A percentile compares a stretch with the other conserved stretches of the same genome.
Evolutionary conservation across 2,329 filamentous ascomycete genomes (phyloP).

Genomic region (Phialemoniopsis sp.): DNA sequence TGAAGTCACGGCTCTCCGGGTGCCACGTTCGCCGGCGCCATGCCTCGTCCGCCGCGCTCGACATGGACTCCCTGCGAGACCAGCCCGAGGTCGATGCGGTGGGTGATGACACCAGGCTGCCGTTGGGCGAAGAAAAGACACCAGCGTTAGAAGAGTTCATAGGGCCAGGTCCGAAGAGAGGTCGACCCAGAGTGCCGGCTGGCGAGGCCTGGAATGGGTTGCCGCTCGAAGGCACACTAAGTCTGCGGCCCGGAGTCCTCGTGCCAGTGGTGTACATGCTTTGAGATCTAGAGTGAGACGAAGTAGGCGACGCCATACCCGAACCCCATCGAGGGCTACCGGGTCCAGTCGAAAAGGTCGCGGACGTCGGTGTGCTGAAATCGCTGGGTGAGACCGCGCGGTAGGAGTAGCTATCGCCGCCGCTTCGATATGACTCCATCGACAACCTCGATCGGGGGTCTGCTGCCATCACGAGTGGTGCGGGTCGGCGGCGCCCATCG

Average conservation of each 20-base stretch:
- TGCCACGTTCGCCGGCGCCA: conserved; percentile 89
- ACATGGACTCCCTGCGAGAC: conserved; percentile 61
- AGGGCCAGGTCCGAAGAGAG: conserved; percentile 49
- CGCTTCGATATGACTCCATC: conserved; percentile 64
- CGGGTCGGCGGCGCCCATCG: conserved; percentile 68
- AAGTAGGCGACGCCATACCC: conserved; percentile 66
- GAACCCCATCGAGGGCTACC: conserved; percentile 74
- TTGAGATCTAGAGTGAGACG: conserved; percentile 63
- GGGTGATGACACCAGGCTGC: conserved; percentile 60
- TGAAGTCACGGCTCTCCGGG: conserved; percentile 66
- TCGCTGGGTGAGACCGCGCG: conserved; percentile 66
- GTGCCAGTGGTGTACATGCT: conserved; percentile 65
- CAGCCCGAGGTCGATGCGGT: conserved; percentile 60
- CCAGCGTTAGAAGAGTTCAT: conserved; percentile 50
- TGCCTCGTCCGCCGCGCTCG: conserved; percentile 64
- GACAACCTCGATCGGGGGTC: conserved; percentile 65
- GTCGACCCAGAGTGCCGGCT: conserved; percentile 51
- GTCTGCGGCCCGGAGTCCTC: conserved; percentile 65
- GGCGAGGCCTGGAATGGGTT: conserved; percentile 68
- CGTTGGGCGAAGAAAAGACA: conserved; percentile 49
- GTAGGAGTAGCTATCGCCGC: conserved; percentile 62
- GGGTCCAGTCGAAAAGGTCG: conserved; percentile 72
- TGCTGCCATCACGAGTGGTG: conserved; percentile 77
- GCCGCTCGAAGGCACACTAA: conserved; percentile 75
- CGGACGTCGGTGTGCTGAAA: conserved; percentile 78